phyloP scores from a whole-genome alignment of 2,329 filamentous ascomycete genomes.

The Xylariaceae sp. region DNA sequence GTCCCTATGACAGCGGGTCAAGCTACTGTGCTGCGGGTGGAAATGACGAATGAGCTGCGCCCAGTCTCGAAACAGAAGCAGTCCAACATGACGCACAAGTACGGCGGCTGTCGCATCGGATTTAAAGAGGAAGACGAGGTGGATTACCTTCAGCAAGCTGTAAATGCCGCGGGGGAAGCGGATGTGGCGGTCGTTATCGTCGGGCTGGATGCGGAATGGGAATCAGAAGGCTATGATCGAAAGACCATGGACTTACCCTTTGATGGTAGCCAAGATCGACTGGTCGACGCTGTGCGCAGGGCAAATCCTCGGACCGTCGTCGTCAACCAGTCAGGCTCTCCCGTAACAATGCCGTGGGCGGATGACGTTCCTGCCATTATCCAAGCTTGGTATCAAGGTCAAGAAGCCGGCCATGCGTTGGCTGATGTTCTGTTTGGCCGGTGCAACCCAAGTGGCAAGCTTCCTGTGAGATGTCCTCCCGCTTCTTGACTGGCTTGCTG shows the following conservation, averaged over 20 bases:
- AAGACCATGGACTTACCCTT: slow-evolving; percentile 56
- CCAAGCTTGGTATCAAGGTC: slow-evolving; percentile 68
- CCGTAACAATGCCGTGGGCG: slow-evolving; percentile 68
- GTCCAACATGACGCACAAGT: slow-evolving; percentile 58
- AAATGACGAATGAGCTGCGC: slow-evolving; percentile 64
- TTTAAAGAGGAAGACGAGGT: slow-evolving; percentile 63
- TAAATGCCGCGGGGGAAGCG: slow-evolving; percentile 55
- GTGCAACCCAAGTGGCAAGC: slow-evolving; percentile 63
- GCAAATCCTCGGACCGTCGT: slow-evolving; percentile 65
- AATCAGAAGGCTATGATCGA: slow-evolving; percentile 69
- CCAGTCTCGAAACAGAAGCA: slow-evolving; percentile 56
- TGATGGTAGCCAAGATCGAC: slow-evolving; percentile 55
- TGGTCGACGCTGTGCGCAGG: slow-evolving; percentile 58
- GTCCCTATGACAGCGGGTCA: slow-evolving; percentile 56
- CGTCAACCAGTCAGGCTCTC: slow-evolving; percentile 66
- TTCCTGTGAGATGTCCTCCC: slow-evolving; percentile 45
- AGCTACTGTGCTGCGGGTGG: slow-evolving; percentile 57
- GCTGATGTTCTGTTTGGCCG: slow-evolving; percentile 63
- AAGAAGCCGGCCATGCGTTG: slow-evolving; percentile 65
- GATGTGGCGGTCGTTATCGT: slow-evolving; percentile 67
- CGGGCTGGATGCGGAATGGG: slow-evolving; percentile 70
- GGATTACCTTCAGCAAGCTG: slow-evolving; percentile 61
- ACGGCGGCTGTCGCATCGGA: slow-evolving; percentile 68
- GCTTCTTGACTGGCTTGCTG: background rate
- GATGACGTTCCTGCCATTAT: slow-evolving; percentile 61